Percentiles rank a stretch among this genome's conserved stretches.
Evolutionary conservation across 371 early-diverging fungal species (phyloP).

Genomic region (Apophysomyces trapeziformis): DNA sequence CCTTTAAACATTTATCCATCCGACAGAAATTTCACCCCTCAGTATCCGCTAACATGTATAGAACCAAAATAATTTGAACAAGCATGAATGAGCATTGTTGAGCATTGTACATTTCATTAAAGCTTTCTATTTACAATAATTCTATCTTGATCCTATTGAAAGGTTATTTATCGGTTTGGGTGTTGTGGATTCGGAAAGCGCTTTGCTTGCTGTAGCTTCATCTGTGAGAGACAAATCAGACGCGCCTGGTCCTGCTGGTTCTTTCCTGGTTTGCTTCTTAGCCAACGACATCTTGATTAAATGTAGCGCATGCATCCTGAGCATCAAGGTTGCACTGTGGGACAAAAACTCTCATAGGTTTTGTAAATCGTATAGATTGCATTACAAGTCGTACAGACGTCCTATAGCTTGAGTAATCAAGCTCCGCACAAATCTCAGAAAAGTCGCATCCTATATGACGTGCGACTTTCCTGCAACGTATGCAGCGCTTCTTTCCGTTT

Average conservation of each 20-base stretch:
- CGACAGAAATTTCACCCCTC: neutral
- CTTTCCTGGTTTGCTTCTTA: neutral
- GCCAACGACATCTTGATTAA: neutral
- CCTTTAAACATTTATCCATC: neutral
- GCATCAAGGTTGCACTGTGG: neutral
- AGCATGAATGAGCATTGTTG: conserved; percentile 10
- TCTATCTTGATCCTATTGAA: too few species aligned
- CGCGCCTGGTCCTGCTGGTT: neutral
- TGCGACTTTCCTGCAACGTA: neutral
- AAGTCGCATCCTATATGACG: too few species aligned
- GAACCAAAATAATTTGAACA: neutral
- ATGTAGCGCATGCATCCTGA: neutral
- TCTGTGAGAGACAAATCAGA: conserved; percentile 3
- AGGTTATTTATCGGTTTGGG: neutral
- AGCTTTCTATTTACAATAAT: neutral
- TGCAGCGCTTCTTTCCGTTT: neutral
- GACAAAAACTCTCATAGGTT: neutral
- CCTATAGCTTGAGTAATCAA: too few species aligned
- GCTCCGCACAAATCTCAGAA: too few species aligned
- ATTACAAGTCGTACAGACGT: too few species aligned
- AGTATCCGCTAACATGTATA: neutral
- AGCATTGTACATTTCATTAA: conserved; percentile 10
- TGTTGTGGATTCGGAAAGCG: conserved; percentile 1
- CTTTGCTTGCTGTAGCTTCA: conserved; percentile 2
- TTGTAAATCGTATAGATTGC: too few species aligned